Base-by-base conservation (phyloP, 768 basidiomycete genomes). In the Austroboletus eburneus region DNA sequence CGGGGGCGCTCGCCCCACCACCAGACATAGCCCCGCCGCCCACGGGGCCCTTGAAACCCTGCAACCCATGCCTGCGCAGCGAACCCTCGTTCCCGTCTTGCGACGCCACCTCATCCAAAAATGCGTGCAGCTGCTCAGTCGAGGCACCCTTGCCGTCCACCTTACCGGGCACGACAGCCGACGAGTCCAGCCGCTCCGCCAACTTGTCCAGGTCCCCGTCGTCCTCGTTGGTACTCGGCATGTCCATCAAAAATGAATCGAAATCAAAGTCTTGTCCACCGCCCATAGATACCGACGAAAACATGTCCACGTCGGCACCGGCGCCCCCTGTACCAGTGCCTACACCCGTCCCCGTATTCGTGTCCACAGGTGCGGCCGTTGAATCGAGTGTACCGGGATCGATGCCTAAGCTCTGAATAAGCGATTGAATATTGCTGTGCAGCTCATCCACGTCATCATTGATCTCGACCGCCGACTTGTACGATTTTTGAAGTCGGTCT, bases 381-480 rank as follows among this genome's bases (percentile, higher is more conserved):
- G 55, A 33, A 25, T 65, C 56, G 8, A 66, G 52, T n/a, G 57
- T 13, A 7, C 35, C 48, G 17, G 81, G 71, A 58, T 89, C 84
- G 39, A 87, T 63, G 7, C 85, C 86, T 38, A 91, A 74, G 39
- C 76, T 76, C 51, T 85, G 74, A 24, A 91, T 85, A 49, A 93
- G 71, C 6, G 78, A 77, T 48, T 87, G 77, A 35, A 94, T 81
- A 49, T 78, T 81, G 12, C 67, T 70, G 50, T 85, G 79, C 43
- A 91, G 66, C 30, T 79, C 77, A 51, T 83, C 81, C 22, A 92
- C 86, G 46, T 88, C 85, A 38, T 76, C 74, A 48, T 83, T 80
- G 37, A 92, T 82, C 50, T 85, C 84, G 22, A 73, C 61, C 0
- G 87, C 72, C 27, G 71, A 74, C 39, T 72, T 76, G 72, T 86